phyloP scores from a whole-genome alignment of 371 early-diverging fungal genomes.

The Rhizopus arrhizus region DNA sequence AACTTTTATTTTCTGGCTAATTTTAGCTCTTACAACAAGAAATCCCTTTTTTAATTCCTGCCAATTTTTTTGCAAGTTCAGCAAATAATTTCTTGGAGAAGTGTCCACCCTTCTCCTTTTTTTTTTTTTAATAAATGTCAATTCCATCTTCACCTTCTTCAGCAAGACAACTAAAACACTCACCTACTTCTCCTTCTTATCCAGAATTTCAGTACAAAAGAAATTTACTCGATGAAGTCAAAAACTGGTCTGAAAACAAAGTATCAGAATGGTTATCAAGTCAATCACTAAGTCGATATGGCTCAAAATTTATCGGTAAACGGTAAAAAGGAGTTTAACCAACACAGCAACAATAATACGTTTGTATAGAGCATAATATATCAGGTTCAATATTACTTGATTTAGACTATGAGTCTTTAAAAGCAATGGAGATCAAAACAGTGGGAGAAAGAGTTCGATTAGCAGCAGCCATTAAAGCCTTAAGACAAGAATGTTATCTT shows the following conservation, averaged over 20 bases:
- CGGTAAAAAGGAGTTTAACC: neutral
- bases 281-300: conserved; percentile 70
- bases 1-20: too few species aligned
- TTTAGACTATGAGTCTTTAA: conserved; percentile 77
- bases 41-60: too few species aligned
- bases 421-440: conserved; percentile 79
- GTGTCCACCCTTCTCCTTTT: neutral
- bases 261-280: conserved; percentile 80
- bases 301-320: conserved; percentile 64
- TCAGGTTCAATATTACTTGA: conserved; percentile 82
- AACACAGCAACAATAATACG: conserved; percentile 1
- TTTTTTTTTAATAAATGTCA: conserved; percentile 5
- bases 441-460: conserved; percentile 87
- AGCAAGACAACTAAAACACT: conserved; percentile 25
- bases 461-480: conserved; percentile 70
- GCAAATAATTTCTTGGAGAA: too few species aligned
- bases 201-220: conserved; percentile 34
- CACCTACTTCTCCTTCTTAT: conserved; percentile 61
- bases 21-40: too few species aligned
- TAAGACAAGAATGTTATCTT: conserved; percentile 67
- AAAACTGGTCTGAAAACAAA: conserved; percentile 69
- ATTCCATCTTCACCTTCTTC: conserved; percentile 27
- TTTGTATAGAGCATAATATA: conserved; percentile 66
- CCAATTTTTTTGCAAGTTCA: too few species aligned
- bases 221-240: conserved; percentile 55